Base-by-base conservation (phyloP, 2,329 filamentous ascomycete genomes). In the Fusarium albosuccineum region DNA sequence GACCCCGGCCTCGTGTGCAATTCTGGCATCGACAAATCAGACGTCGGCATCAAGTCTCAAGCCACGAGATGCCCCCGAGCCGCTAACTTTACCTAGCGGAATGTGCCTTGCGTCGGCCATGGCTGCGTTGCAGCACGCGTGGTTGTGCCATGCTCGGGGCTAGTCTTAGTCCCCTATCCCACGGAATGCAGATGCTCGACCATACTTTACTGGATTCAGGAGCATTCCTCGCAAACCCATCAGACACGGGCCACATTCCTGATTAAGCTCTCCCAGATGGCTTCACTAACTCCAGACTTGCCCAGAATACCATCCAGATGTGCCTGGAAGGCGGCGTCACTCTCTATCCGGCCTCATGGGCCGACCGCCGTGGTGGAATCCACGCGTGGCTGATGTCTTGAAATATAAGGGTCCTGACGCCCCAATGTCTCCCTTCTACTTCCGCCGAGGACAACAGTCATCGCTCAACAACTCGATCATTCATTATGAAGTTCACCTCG, bases 401-500 rank as follows among this genome's bases (percentile, higher is more conserved):
- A 67, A 61, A 69, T 69, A 69, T 59, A 44, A 64, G 63, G 40
- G 36, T 41, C 27, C 16, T 17, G 29, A 9, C 45, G 29, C 66
- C 41, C 57, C 26, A 16, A 48, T 39, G 33, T 44, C 16, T 44
- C 39, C 2, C 14, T 36, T 2, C 17, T 29, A 27, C 29, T 37
- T 10, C 29, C 16, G 34, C 11, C 36, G 26, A 51, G 44, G 26
- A 62, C 33, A 41, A 63, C 36, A 42, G 10, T 2, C 29, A 33
- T 37, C 22, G 53, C 40, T 41, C 37, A 27, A 11, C 16, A 50
- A n/a, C 33, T 30, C 7, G 30, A 33, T 16, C 29, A 41, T 22
- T 36, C 34, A 59, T 16, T n/a, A 69, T 69, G 66, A 69, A 60
- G 56, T 70, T 69, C 62, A 69, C 44, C 63, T 67, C 63, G 55